Conservation (phyloP, 1,284 basidiomycete genomes). For the Marasmius sp. region DNA sequence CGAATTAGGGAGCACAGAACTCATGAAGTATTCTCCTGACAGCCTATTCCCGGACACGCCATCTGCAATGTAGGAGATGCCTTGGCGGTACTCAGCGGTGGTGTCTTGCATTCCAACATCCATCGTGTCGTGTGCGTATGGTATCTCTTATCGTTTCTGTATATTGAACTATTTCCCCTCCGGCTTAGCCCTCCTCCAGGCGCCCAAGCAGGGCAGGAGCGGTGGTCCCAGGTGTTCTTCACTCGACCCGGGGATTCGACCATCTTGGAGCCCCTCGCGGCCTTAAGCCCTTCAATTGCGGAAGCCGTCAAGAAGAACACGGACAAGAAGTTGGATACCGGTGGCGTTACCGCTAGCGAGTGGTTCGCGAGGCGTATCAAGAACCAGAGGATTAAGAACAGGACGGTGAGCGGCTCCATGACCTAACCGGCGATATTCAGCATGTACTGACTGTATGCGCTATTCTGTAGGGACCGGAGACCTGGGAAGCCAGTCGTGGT, state of each 20-base stretch:
- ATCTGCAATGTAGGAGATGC: conserved; percentile 57
- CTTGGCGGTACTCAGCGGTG: conserved; percentile 47
- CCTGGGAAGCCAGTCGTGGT: conserved; percentile 32
- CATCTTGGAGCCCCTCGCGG: conserved; percentile 43
- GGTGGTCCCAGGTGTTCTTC: conserved; percentile 66
- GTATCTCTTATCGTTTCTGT: conserved; percentile 41
- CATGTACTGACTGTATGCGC: not conserved
- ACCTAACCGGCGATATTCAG: not conserved
- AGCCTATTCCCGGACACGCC: conserved; percentile 59
- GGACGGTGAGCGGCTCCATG: conserved; percentile 28
- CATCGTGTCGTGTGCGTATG: conserved; percentile 42
- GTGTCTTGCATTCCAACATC: conserved; percentile 47
- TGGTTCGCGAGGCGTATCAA: conserved; percentile 45
- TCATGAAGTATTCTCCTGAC: not conserved
- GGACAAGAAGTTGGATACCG: conserved; percentile 33
- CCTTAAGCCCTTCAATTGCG: conserved; percentile 50
- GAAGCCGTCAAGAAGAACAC: conserved; percentile 35
- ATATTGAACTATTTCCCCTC: conserved; percentile 26
- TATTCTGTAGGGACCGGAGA: conserved; percentile 28
- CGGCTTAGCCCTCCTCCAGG: conserved; percentile 32
- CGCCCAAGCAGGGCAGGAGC: conserved; percentile 41
- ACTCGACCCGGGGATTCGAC: conserved; percentile 56
- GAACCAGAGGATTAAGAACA: conserved; percentile 43
- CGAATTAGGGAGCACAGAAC: not conserved
- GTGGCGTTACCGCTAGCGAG: conserved; percentile 32